A percentile compares a stretch with the other conserved stretches of the same genome.
Conservation (phyloP, 2,329 filamentous ascomycete genomes). For the Claviceps digitariae region DNA sequence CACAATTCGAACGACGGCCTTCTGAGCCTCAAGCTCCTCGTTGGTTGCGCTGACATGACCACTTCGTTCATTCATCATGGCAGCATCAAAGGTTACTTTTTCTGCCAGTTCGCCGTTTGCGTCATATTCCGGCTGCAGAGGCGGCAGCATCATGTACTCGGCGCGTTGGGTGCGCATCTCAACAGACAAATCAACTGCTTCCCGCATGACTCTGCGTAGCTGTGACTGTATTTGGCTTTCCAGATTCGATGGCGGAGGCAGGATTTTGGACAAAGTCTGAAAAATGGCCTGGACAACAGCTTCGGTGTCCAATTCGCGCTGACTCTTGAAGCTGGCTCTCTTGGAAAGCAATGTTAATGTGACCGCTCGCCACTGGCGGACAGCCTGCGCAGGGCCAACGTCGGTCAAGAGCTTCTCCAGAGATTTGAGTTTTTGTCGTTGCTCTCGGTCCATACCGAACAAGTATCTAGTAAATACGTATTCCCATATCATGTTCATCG, state of each 20-base stretch:
- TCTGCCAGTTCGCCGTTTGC: slow-evolving; percentile 78
- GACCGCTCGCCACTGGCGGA: slow-evolving; percentile 92
- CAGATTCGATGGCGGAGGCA: slow-evolving; percentile 73
- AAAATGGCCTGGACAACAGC: slow-evolving; percentile 83
- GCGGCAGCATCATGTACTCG: slow-evolving; percentile 97
- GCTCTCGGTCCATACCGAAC: slow-evolving; percentile 96
- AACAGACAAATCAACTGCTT: slow-evolving; percentile 80
- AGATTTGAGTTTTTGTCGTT: slow-evolving; percentile 91
- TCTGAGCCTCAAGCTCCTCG: slow-evolving; percentile 64
- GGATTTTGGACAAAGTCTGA: slow-evolving; percentile 66
- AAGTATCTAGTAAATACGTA: slow-evolving; percentile 96
- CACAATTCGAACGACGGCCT: slow-evolving; percentile 75
- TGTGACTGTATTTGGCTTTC: slow-evolving; percentile 72
- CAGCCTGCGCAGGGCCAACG: slow-evolving; percentile 75
- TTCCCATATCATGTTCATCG: slow-evolving; percentile 99
- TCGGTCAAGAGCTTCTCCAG: slow-evolving; percentile 86
- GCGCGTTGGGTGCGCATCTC: slow-evolving; percentile 96
- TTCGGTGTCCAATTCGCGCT: slow-evolving; percentile 82
- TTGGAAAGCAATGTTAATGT: slow-evolving; percentile 80
- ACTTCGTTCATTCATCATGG: slow-evolving; percentile 87
- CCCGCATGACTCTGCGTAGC: slow-evolving; percentile 72
- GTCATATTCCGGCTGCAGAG: slow-evolving; percentile 88
- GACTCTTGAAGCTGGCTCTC: slow-evolving; percentile 64
- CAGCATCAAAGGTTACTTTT: slow-evolving; percentile 82
- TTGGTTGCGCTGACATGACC: slow-evolving; percentile 47